These are phyloP conservation scores for Globisporangium paddicum DNA, from an alignment of 352 stramenopile genomes.

Conservation along the genomic window DNA sequence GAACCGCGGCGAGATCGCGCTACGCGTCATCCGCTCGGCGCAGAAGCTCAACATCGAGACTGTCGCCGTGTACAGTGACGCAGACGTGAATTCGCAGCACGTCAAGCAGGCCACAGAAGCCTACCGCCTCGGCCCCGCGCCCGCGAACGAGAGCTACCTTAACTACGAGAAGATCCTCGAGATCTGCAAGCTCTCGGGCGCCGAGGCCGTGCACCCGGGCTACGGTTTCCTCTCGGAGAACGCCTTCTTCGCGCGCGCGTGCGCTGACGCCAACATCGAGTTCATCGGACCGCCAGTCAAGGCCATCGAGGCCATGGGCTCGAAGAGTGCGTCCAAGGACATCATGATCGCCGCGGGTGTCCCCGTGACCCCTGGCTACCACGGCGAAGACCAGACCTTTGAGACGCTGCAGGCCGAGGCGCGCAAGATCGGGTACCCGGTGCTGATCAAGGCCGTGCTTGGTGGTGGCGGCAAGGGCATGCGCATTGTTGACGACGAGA, in stretches of 20 bases:
- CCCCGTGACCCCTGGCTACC: conserved; percentile 87
- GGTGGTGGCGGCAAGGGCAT: conserved; percentile 92
- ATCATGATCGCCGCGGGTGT: conserved; percentile 89
- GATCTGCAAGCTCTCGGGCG: conserved; percentile 49
- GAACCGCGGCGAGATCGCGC: conserved; percentile 90
- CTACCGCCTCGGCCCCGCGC: conserved; percentile 59
- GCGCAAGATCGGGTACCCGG: conserved; percentile 86
- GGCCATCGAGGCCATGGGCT: conserved; percentile 90
- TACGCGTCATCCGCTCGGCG: conserved; percentile 81
- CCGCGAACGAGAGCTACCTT: conserved; percentile 74
- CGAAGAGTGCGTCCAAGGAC: conserved; percentile 90
- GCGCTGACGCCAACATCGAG: conserved; percentile 65
- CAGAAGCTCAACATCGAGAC: conserved; percentile 88
- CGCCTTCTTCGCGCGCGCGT: conserved; percentile 64
- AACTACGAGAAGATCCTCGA: conserved; percentile 76
- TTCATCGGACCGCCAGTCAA: conserved; percentile 89
- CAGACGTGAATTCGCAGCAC: conserved; percentile 74
- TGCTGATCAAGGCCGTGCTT: conserved; percentile 92
- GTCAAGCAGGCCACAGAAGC: conserved; percentile 73
- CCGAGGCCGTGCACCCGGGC: conserved; percentile 85
- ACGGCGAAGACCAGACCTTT: conserved; percentile 85
- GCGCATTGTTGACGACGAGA: conserved; percentile 82
- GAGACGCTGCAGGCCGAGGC: conserved; percentile 74
- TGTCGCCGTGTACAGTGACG: conserved; percentile 89
- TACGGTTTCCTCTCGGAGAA: conserved; percentile 93